Evolutionary conservation across 169 alveolate species (phyloP).

Genomic region (Babesia divergens): DNA sequence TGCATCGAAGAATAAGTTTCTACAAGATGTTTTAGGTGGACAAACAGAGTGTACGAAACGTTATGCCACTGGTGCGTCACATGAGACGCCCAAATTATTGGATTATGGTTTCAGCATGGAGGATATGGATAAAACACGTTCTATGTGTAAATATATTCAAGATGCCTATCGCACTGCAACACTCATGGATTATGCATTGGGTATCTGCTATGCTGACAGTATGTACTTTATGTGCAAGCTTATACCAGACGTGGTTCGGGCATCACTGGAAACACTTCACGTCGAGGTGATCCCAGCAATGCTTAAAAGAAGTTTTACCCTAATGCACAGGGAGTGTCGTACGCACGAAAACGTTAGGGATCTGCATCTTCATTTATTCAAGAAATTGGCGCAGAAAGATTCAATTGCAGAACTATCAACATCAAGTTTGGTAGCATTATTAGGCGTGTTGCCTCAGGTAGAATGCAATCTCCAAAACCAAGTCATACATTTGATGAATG

Average conservation of each 20-base stretch:
- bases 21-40: too few species aligned
- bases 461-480: background rate
- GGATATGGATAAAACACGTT: background rate
- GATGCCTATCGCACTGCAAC: background rate
- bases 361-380: background rate
- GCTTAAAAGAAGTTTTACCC: background rate
- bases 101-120: background rate
- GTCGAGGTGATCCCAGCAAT: slow-evolving; percentile 11
- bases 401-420: background rate
- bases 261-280: background rate
- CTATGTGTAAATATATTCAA: background rate
- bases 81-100: background rate
- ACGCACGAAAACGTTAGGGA: background rate
- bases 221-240: background rate
- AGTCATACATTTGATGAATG: background rate
- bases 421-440: background rate
- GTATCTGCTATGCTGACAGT: background rate
- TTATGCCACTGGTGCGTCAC: too few species aligned
- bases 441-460: background rate
- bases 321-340: background rate
- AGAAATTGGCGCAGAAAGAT: background rate
- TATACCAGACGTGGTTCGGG: background rate
- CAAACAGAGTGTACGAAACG: too few species aligned
- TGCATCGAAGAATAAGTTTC: too few species aligned
- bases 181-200: background rate